phyloP scores from a whole-genome alignment of 164 flowering plant species.

The Malania oleifera region DNA sequence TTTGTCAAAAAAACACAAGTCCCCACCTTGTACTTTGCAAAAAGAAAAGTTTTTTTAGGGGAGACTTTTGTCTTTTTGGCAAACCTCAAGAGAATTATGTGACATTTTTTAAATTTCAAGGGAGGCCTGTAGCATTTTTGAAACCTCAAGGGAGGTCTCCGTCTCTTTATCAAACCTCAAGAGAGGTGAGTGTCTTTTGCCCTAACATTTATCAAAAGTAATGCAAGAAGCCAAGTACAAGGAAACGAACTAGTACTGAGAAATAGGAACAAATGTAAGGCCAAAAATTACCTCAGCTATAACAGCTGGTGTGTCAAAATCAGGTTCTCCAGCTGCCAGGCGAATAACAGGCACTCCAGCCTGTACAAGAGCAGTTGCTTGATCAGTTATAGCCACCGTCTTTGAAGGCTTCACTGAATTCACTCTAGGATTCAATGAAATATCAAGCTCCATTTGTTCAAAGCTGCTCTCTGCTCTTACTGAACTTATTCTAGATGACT shows the following conservation, averaged over 20 bases:
- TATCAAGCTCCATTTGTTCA: slow-evolving; percentile 45
- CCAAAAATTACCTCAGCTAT: slow-evolving; percentile 60
- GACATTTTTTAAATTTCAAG: too few species aligned
- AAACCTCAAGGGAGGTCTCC: too few species aligned
- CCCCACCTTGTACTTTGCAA: too few species aligned
- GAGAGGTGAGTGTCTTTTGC: too few species aligned
- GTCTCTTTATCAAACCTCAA: too few species aligned
- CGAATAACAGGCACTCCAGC: slow-evolving; percentile 89
- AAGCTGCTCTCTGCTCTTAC: slow-evolving; percentile 32
- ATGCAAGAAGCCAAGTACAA: background rate
- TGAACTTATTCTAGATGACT: slow-evolving; percentile 21
- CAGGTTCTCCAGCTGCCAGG: slow-evolving; percentile 96
- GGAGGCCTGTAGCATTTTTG: too few species aligned
- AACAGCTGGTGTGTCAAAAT: slow-evolving; percentile 80
- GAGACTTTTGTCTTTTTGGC: too few species aligned
- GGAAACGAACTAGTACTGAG: too few species aligned
- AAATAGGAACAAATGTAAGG: background rate
- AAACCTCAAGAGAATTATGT: too few species aligned
- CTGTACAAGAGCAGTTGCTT: slow-evolving; percentile 82
- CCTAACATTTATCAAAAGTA: too few species aligned
- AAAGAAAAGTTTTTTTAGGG: too few species aligned
- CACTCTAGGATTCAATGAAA: slow-evolving; percentile 77
- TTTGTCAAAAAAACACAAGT: too few species aligned
- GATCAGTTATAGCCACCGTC: slow-evolving; percentile 83
- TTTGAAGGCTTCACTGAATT: slow-evolving; percentile 89